These are phyloP conservation scores for Pichia kluyveri DNA, from an alignment of 805 yeast species.

Conservation along the genomic window DNA sequence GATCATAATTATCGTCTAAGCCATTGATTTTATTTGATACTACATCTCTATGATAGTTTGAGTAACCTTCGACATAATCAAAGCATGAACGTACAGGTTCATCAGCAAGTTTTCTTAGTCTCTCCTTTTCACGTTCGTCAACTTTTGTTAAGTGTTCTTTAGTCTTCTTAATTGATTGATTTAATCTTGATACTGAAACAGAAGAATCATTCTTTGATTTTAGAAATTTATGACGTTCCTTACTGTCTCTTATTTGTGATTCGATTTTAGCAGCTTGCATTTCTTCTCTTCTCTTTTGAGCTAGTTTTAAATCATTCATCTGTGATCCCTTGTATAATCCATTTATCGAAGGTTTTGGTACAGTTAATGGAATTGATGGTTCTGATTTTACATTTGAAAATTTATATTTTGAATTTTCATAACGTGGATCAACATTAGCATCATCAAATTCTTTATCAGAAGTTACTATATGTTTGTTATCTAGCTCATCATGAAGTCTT, in stretches of 20 bases:
- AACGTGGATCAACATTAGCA: constrained; percentile 3
- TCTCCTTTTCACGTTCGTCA: neutral
- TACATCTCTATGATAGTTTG: neutral
- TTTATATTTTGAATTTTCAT: neutral
- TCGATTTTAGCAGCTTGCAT: neutral
- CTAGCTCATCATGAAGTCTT: neutral
- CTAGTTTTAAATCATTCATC: neutral
- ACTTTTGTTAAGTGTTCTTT: neutral
- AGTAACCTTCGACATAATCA: neutral
- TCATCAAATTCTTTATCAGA: constrained; percentile 8
- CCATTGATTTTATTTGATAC: neutral
- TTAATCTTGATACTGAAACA: neutral
- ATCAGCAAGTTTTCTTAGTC: neutral
- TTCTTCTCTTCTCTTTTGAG: neutral
- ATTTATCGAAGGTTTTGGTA: neutral
- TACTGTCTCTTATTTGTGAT: neutral
- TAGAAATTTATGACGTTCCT: neutral
- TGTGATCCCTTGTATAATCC: constrained; percentile 4
- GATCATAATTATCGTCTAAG: neutral
- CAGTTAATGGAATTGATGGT: neutral
- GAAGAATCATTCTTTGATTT: neutral
- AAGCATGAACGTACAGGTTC: neutral
- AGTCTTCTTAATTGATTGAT: neutral
- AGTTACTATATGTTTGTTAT: neutral
- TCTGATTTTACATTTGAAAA: neutral